These are phyloP conservation scores for Paraglomus brasilianum DNA, from an alignment of 192 early-diverging fungal genomes.

Conservation along the genomic window DNA sequence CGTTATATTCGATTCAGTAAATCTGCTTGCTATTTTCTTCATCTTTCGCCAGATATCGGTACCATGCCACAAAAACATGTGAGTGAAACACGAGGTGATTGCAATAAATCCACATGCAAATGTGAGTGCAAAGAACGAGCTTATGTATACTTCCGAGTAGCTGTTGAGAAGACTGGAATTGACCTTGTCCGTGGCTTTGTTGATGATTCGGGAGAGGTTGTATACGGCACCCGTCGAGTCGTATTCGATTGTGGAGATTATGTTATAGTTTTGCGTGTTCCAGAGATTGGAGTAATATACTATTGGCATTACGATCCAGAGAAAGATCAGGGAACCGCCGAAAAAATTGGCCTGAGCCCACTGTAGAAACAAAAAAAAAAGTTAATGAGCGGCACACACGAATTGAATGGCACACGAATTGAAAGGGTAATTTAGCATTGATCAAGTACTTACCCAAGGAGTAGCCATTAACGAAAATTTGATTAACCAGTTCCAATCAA, in stretches of 20 bases:
- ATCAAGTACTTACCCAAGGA: conserved; percentile 59
- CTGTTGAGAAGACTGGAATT: conserved; percentile 45
- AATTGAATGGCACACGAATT: no score
- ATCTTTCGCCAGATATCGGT: conserved; percentile 50
- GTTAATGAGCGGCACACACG: no score
- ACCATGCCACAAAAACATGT: conserved; percentile 67
- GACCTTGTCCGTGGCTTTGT: conserved; percentile 29
- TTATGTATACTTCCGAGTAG: conserved; percentile 45
- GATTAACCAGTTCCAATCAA: conserved; percentile 73
- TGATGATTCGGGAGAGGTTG: conserved; percentile 35
- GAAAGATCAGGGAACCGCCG: conserved; percentile 55
- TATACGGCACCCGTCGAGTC: conserved; percentile 29
- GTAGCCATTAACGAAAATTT: conserved; percentile 53
- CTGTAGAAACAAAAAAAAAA: conserved; percentile 40
- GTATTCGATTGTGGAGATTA: conserved; percentile 35
- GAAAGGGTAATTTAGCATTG: background rate
- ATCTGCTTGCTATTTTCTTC: conserved; percentile 5
- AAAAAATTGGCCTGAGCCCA: conserved; percentile 68
- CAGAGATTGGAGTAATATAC: conserved; percentile 64
- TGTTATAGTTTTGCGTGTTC: conserved; percentile 41
- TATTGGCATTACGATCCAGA: conserved; percentile 71
- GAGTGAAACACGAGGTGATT: conserved; percentile 56
- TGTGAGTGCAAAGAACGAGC: conserved; percentile 49
- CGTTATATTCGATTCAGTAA: no score
- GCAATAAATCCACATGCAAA: conserved; percentile 57